A percentile compares a stretch with the other conserved stretches of the same genome.
phyloP scores from a whole-genome alignment of 208 protist genomes.

The Blastocrithidia nonstop region DNA sequence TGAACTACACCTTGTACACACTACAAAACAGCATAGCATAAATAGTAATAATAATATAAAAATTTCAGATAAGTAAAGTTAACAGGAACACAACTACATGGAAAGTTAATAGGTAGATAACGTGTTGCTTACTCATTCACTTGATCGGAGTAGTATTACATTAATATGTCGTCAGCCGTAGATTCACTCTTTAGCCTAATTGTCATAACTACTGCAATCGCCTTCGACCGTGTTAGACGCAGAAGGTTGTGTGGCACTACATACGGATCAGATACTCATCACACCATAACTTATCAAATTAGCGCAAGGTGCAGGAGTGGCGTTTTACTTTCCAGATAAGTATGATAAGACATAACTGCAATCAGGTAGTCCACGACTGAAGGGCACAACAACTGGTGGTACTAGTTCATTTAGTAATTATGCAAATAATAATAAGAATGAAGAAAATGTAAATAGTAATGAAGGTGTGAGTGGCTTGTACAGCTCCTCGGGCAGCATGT shows the following conservation, averaged over 20 bases:
- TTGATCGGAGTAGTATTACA: conserved; percentile 6
- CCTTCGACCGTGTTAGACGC: conserved; percentile 31
- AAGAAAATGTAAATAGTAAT: not conserved
- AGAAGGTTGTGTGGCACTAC: conserved; percentile 67
- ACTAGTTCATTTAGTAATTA: too few species aligned
- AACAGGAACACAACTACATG: not conserved
- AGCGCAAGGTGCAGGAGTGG: conserved; percentile 31
- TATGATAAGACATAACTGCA: conserved; percentile 13
- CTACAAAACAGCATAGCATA: not conserved
- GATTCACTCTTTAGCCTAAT: conserved; percentile 28
- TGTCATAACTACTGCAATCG: conserved; percentile 31
- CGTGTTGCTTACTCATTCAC: not conserved
- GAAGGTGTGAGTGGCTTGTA: not conserved
- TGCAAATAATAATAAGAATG: not conserved
- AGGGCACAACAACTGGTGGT: too few species aligned
- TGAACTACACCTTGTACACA: conserved; percentile 16
- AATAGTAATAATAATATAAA: not conserved
- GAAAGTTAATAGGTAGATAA: not conserved
- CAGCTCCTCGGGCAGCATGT: not conserved
- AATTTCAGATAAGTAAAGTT: not conserved
- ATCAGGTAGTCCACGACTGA: too few species aligned
- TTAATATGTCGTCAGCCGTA: conserved; percentile 39
- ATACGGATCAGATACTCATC: conserved; percentile 71
- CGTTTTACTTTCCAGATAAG: conserved; percentile 64
- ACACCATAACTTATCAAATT: conserved; percentile 15